Evolutionary conservation across 1,284 basidiomycete species (phyloP).

Genomic region (Flammula alnicola): DNA sequence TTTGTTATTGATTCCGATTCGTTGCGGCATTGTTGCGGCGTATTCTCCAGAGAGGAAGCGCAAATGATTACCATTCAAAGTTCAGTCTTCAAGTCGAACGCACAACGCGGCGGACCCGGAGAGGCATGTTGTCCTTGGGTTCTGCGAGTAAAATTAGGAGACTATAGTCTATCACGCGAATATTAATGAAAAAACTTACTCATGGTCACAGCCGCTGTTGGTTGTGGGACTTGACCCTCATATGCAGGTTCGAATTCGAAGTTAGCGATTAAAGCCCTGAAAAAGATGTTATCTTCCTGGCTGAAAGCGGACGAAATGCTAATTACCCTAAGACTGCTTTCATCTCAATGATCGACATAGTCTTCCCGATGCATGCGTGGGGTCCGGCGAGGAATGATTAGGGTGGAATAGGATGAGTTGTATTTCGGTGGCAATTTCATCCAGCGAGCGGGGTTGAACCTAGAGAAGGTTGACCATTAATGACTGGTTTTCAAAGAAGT

Average conservation of each 20-base stretch:
- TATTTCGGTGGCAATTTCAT: slow-evolving; percentile 42
- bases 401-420: slow-evolving; percentile 40
- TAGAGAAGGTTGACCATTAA: slow-evolving; percentile 30
- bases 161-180: too few relatives aligned
- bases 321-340: slow-evolving; percentile 49
- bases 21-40: too few relatives aligned
- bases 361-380: slow-evolving; percentile 54
- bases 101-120: slow-evolving; percentile 28
- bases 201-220: slow-evolving; percentile 50
- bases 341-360: slow-evolving; percentile 59
- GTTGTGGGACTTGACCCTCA: slow-evolving; percentile 44
- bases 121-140: slow-evolving; percentile 40
- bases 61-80: slow-evolving; percentile 1
- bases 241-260: slow-evolving; percentile 49
- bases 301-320: slow-evolving; percentile 15
- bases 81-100: slow-evolving; percentile 2
- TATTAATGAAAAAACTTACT: slow-evolving; percentile 44
- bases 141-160: too few relatives aligned
- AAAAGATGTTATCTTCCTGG: slow-evolving; percentile 10
- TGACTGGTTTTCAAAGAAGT: slow-evolving; percentile 45
- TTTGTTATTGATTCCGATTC: too few relatives aligned
- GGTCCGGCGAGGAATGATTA: slow-evolving; percentile 53
- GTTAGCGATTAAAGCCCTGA: slow-evolving; percentile 42
- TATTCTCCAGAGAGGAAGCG: neutral
- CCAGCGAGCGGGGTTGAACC: slow-evolving; percentile 50